Conservation (phyloP, 1,284 basidiomycete genomes). For the Ceratobasidium sp. region DNA sequence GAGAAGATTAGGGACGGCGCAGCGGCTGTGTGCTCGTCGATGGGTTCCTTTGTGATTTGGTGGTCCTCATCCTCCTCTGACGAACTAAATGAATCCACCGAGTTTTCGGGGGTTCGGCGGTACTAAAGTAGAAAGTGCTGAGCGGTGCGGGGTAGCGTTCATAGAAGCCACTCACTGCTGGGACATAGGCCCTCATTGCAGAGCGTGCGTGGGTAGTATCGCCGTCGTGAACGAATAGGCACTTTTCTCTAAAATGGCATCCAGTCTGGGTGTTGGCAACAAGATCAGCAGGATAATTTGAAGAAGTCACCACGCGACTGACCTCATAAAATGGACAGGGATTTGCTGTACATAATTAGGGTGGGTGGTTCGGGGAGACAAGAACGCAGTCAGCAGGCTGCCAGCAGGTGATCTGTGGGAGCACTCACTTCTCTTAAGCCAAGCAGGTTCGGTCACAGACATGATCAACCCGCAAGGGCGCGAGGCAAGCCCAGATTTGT, state of each 20-base stretch:
- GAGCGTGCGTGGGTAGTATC: background rate
- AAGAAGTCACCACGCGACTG: background rate
- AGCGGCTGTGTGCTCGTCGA: conserved; percentile 34
- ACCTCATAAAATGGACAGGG: conserved; percentile 35
- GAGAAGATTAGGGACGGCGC: conserved; percentile 34
- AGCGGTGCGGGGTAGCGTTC: background rate
- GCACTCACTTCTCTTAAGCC: conserved; percentile 19
- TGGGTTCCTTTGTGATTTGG: background rate
- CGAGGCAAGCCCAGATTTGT: conserved; percentile 2
- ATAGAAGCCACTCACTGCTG: conserved; percentile 9
- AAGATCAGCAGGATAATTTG: no score
- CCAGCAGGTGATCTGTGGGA: background rate
- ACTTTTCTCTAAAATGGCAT: conserved; percentile 29
- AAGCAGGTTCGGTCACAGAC: conserved; percentile 18
- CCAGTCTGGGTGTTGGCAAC: conserved; percentile 13
- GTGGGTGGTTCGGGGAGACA: background rate
- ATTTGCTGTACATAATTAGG: conserved; percentile 13
- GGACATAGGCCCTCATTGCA: conserved; percentile 10
- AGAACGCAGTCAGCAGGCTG: no score
- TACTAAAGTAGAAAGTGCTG: conserved; percentile 1
- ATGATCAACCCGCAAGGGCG: conserved; percentile 7
- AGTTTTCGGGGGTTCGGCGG: conserved; percentile 39
- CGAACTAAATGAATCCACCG: conserved; percentile 40
- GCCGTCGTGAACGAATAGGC: conserved; percentile 35
- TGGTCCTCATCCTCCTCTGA: conserved; percentile 26